Conservation (phyloP, 768 basidiomycete genomes). For the Phaeolepiota aurea region DNA sequence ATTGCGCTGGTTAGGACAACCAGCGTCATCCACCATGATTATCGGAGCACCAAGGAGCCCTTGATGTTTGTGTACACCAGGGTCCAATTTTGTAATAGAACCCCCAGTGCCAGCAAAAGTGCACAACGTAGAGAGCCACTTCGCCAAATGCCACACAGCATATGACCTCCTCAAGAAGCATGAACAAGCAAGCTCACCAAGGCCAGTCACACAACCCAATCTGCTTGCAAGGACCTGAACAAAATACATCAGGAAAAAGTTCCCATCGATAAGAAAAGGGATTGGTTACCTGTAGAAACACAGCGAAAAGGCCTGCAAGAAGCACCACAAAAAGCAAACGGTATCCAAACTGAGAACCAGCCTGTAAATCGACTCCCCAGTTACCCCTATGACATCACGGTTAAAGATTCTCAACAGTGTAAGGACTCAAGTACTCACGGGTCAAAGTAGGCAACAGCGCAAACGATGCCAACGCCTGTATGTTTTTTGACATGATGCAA, state of each 20-base stretch:
- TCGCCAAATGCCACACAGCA: background rate
- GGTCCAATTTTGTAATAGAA: too few species aligned
- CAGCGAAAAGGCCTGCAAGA: constrained; percentile 74
- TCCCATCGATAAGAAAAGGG: background rate
- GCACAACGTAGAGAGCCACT: background rate
- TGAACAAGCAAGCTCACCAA: constrained; percentile 38
- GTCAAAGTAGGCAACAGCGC: constrained; percentile 84
- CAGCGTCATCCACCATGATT: background rate
- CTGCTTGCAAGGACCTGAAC: constrained; percentile 64
- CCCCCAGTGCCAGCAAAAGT: too few species aligned
- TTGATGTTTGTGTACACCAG: too few species aligned
- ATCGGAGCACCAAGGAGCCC: background rate
- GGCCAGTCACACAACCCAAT: constrained; percentile 76
- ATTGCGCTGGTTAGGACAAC: background rate
- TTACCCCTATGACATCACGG: constrained; percentile 51
- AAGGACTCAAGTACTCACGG: constrained; percentile 42
- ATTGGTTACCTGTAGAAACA: constrained; percentile 62
- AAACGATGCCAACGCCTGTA: constrained; percentile 79
- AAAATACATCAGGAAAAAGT: constrained; percentile 4
- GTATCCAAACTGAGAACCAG: constrained; percentile 82
- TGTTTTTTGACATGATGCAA: constrained; percentile 53
- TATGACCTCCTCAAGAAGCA: background rate
- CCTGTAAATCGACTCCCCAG: constrained; percentile 87
- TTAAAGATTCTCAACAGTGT: background rate
- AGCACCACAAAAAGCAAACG: constrained; percentile 80